These are phyloP conservation scores for Mesembryanthemum crystallinum DNA, from an alignment of 148 eudicot genomes.

Conservation along the genomic window DNA sequence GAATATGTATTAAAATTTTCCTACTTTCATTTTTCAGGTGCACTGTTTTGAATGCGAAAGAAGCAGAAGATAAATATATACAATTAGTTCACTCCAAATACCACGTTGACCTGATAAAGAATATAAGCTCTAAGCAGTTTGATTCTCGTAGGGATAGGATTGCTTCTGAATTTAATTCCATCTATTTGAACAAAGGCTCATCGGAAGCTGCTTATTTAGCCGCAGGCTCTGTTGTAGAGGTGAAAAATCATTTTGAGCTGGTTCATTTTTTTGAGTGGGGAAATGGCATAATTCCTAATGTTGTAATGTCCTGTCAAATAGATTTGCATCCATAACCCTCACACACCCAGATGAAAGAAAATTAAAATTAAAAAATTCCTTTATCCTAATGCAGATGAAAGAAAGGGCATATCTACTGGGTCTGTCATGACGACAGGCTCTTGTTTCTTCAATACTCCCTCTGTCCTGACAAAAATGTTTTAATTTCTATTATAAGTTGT, in stretches of 20 bases:
- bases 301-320: neutral
- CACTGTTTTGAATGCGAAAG: conserved; percentile 59
- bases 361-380: neutral
- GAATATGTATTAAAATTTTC: neutral
- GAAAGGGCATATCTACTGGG: too few species aligned
- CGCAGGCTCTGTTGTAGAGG: conserved; percentile 94
- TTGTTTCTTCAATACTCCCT: too few species aligned
- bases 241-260: conserved; percentile 19
- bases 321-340: neutral
- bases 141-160: conserved; percentile 45
- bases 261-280: neutral
- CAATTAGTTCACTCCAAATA: conserved; percentile 70
- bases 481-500: too few species aligned
- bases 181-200: conserved; percentile 82
- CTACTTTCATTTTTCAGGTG: conserved; percentile 51
- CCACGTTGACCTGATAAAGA: conserved; percentile 65
- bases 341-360: neutral
- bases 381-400: too few species aligned
- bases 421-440: too few species aligned
- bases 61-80: conserved; percentile 68
- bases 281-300: neutral
- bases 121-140: conserved; percentile 60
- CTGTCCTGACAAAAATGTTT: too few species aligned
- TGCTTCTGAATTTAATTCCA: conserved; percentile 65
- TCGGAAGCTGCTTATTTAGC: conserved; percentile 92